phyloP scores from a whole-genome alignment of 495 filamentous ascomycete species.

The Chlorociboria aeruginascens region DNA sequence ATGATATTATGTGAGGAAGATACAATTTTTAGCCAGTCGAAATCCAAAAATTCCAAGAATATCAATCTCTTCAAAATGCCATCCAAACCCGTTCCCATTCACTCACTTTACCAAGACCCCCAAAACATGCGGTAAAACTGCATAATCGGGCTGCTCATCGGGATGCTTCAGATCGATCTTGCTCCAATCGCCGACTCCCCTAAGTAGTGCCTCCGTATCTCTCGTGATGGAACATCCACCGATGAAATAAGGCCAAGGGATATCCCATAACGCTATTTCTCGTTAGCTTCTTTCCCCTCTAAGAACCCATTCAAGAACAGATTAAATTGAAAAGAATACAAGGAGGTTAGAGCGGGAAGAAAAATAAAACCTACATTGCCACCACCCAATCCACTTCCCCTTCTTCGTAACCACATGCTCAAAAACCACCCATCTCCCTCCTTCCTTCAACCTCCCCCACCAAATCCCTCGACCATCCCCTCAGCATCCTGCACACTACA shows the following conservation, averaged over 20 bases:
- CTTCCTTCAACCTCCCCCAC: slow-evolving; percentile 51
- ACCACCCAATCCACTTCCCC: slow-evolving; percentile 31
- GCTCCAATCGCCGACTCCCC: slow-evolving; percentile 43
- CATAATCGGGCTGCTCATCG: slow-evolving; percentile 32
- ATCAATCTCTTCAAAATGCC: not conserved
- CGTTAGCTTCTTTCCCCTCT: slow-evolving; percentile 23
- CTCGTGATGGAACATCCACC: slow-evolving; percentile 49
- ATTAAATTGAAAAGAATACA: no score
- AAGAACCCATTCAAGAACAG: slow-evolving; percentile 24
- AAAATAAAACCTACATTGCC: slow-evolving; percentile 37
- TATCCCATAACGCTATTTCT: slow-evolving; percentile 26
- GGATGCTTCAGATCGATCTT: slow-evolving; percentile 37
- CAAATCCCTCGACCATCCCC: slow-evolving; percentile 41
- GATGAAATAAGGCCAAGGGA: slow-evolving; percentile 40
- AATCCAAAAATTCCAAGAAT: not conserved
- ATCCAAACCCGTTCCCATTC: slow-evolving; percentile 1
- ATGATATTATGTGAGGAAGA: no score
- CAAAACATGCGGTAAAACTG: slow-evolving; percentile 41
- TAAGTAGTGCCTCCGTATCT: slow-evolving; percentile 40
- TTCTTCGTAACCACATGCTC: slow-evolving; percentile 54
- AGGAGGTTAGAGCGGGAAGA: no score
- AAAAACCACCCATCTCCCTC: slow-evolving; percentile 54
- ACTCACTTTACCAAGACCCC: slow-evolving; percentile 36
- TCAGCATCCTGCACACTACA: slow-evolving; percentile 59
- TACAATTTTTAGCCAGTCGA: no score